Evolutionary conservation across 2,329 filamentous ascomycete species (phyloP).

Genomic region (Penicillium sp.): DNA sequence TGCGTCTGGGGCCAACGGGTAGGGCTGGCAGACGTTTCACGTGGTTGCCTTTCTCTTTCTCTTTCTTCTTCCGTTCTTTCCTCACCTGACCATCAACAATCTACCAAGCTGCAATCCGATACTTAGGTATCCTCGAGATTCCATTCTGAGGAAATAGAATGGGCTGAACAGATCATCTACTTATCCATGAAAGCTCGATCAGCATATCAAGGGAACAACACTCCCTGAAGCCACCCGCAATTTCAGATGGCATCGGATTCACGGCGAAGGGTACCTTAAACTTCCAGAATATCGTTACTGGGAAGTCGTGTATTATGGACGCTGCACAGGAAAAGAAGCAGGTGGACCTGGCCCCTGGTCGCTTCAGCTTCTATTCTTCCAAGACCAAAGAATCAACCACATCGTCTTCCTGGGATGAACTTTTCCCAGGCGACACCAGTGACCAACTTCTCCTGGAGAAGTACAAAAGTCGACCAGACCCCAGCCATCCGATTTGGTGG

Average conservation of each 20-base stretch:
- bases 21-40: conserved; percentile 14
- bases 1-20: conserved; percentile 13
- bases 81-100: not conserved
- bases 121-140: not conserved
- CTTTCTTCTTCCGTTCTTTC: not conserved
- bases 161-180: not conserved
- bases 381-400: conserved; percentile 62
- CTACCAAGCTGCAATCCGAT: not conserved
- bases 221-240: not conserved
- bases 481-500: conserved; percentile 74
- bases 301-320: not conserved
- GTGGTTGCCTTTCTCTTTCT: not conserved
- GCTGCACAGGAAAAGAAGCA: conserved; percentile 3
- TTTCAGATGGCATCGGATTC: conserved; percentile 3
- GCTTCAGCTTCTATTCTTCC: conserved; percentile 95
- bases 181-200: not conserved
- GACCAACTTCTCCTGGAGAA: conserved; percentile 17
- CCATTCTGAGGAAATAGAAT: not conserved
- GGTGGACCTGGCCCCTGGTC: conserved; percentile 56
- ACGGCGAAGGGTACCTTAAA: not conserved
- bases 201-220: not conserved
- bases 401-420: conserved; percentile 22
- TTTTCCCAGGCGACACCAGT: conserved; percentile 15
- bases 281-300: not conserved
- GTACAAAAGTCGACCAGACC: conserved; percentile 12